Base-by-base conservation (phyloP, 495 filamentous ascomycete genomes). In the Penicillium chermesinum region DNA sequence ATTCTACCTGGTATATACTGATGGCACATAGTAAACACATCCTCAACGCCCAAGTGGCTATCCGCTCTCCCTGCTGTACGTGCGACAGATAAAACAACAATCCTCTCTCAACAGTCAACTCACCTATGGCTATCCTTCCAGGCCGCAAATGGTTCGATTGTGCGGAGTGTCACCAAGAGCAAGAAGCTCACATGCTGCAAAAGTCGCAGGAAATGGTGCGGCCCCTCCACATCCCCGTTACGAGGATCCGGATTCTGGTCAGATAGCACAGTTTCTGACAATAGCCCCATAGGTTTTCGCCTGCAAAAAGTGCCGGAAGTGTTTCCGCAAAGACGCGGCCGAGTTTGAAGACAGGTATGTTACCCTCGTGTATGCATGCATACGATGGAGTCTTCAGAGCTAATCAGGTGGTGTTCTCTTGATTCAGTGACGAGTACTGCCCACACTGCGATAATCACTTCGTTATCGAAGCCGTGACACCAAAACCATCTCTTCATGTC, bases 381-480 rank as follows among this genome's bases (percentile, higher is more conserved):
- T 37, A 13, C 35, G 35, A n/a, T n/a, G 14, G 13, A 37, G 4
- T 4, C 35, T n/a, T 14, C 6, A n/a, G 13, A 38, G 35, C 17
- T 22, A 18, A 32, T 20, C 14, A 33, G 17, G 19, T 3, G n/a
- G 15, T 38, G 33, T 46, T 19, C 27, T 50, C 30, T 27, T n/a
- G n/a, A n/a, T n/a, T n/a, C n/a, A 88, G 88, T 64, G 94, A 98
- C 74, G 94, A 98, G 68, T 97, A 95, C 73, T 97, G 93, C 72
- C 94, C 93, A n/a, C 87, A 96, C 71, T 98, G 93, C 75, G 93
- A 98, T 66, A 98, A 98, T 67, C 93, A 97, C 68, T 98, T 89
- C 62, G 85, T 97, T 17, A 69, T 97, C 48, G 91, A 96, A 14
- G 93, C 93, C 18, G 61, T 85, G 47, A 87, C 84, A 16, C 87